Conservation (phyloP, 2,329 filamentous ascomycete species). For the Didymella pinodella region DNA sequence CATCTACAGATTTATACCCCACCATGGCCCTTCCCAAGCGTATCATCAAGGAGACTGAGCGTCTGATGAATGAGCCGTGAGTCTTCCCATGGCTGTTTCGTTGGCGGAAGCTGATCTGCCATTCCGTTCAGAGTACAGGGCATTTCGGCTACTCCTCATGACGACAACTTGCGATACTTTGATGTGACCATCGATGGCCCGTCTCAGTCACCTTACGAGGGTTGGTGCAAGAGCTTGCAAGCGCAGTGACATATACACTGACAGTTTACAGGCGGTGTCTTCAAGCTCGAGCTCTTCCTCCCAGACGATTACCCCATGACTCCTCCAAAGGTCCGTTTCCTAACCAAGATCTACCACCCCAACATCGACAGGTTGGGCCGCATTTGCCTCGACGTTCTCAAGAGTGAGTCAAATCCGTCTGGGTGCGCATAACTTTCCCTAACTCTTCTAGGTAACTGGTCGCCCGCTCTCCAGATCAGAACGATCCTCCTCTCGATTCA, state of each 20-base stretch:
- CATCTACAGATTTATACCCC: neutral
- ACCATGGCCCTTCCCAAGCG: conserved; percentile 83
- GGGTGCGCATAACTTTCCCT: neutral
- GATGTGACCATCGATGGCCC: conserved; percentile 97
- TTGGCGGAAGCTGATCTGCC: conserved; percentile 5
- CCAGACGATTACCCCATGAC: conserved; percentile 99
- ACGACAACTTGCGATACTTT: conserved; percentile 97
- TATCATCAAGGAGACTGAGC: conserved; percentile 98
- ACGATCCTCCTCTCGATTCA: conserved; percentile 99
- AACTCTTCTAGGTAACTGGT: conserved; percentile 84
- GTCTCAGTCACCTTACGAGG: conserved; percentile 91
- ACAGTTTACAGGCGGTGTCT: conserved; percentile 71
- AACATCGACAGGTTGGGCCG: conserved; percentile 98
- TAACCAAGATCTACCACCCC: conserved; percentile 99
- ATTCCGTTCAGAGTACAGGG: conserved; percentile 76
- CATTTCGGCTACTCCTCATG: conserved; percentile 93
- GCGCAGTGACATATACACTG: neutral
- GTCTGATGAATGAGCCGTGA: conserved; percentile 95
- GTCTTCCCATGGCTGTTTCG: conserved; percentile 41
- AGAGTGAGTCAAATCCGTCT: conserved; percentile 68
- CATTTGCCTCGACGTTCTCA: conserved; percentile 96
- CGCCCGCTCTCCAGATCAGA: conserved; percentile 93
- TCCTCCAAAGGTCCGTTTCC: conserved; percentile 95
- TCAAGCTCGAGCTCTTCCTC: conserved; percentile 96
- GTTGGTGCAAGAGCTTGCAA: conserved; percentile 59